Base-by-base conservation (phyloP, 768 basidiomycete species). In the Chlorophyllum brunneum region DNA sequence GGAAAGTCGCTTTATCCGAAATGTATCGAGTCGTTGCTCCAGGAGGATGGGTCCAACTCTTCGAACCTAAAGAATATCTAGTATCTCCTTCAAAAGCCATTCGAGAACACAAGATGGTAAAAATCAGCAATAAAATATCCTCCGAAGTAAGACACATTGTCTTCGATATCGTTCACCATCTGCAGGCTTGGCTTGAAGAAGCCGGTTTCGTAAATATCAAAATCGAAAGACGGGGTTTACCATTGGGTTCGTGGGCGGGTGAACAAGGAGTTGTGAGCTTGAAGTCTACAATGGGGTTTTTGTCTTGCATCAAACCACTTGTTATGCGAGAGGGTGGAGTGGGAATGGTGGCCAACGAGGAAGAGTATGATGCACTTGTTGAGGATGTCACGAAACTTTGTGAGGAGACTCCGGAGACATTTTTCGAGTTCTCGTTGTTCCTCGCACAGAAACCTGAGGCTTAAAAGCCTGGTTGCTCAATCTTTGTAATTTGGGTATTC, bases 291-390 rank as follows among this genome's bases (percentile, higher is more conserved):
- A 13, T n/a, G 7, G 40, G n/a, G 5, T 42, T 43, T 29, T 43
- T 41, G 8, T 5, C 11, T 23, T 44, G 22, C 3, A 52, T 56
- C 16, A 52, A 51, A 38, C 15, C 24, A 16, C 45, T 46, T 11
- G 45, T 53, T 2, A 22, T 56, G 18, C 15, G 31, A 24, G 44
- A 51, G n/a, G 55, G 55, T 6, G 55, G 55, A 8, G 31, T 56
- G 10, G 55, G 55, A 10, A 11, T 53, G 15, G 45, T 48, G 7
- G 11, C 6, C 5, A 40, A 34, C 4, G 47, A 47, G 11, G 42
- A 56, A 36, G 55, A 56, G 33, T 56, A 52, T 18, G 55, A 56
- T 33, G 44, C 38, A 3, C 13, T 52, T 4, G 23, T 56, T 9
- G 43, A 52, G 3, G 55, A 52, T 1, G 11, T 56, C 9, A 27